phyloP scores from a whole-genome alignment of 352 stramenopile species.

The Phytophthora colocasiae region DNA sequence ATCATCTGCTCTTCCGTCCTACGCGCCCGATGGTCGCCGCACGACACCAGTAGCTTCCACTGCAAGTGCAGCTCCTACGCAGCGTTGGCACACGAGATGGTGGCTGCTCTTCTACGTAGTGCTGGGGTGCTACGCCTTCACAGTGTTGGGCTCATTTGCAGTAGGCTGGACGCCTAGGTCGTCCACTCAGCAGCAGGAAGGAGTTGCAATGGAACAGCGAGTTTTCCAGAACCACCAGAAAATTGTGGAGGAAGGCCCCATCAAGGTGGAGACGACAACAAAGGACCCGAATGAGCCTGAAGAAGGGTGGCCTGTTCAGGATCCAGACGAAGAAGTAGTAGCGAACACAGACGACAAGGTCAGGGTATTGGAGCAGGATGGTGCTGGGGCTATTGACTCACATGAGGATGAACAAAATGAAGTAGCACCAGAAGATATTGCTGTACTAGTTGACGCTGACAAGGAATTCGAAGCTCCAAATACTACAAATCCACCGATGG shows the following conservation, averaged over 20 bases:
- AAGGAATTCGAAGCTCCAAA: background rate
- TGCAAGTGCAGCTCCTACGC: background rate
- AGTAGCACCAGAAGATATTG: constrained; percentile 1
- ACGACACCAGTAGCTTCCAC: constrained; percentile 4
- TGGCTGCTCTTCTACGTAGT: constrained; percentile 42
- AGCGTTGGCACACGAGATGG: constrained; percentile 21
- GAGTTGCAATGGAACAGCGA: constrained; percentile 7
- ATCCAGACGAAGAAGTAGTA: constrained; percentile 1
- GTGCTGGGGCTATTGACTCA: background rate
- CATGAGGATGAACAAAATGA: constrained; percentile 7
- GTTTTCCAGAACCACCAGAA: constrained; percentile 8
- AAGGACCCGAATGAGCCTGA: constrained; percentile 21
- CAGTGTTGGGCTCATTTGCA: constrained; percentile 26
- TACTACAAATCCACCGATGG: too few species aligned
- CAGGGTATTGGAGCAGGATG: constrained; percentile 16
- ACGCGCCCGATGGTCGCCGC: constrained; percentile 10
- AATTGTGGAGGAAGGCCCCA: constrained; percentile 6
- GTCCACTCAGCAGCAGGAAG: constrained; percentile 8
- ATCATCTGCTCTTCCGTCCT: constrained; percentile 40
- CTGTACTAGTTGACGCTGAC: background rate
- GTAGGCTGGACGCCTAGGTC: constrained; percentile 3
- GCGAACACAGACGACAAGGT: background rate
- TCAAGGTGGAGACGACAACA: constrained; percentile 21
- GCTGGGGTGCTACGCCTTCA: constrained; percentile 34
- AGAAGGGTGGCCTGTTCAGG: constrained; percentile 27